Conservation (phyloP, 1,139 yeast genomes). For the Saccharomycopsis hybrid region DNA sequence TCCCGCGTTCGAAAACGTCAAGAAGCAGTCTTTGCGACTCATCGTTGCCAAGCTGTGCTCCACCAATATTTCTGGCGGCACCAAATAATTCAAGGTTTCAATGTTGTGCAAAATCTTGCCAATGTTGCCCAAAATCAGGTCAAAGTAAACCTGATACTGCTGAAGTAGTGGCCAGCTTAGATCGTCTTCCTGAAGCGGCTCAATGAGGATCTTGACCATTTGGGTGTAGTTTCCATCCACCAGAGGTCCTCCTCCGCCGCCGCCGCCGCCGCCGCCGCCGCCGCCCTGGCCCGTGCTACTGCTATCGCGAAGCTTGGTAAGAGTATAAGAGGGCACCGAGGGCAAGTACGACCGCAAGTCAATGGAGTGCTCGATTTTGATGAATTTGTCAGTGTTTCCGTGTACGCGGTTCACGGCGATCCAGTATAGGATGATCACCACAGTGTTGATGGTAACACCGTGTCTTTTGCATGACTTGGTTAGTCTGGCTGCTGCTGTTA, state of each 20-base stretch:
- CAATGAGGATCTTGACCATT: neutral
- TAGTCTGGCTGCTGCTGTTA: neutral
- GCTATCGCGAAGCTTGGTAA: too few species aligned
- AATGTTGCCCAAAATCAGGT: neutral
- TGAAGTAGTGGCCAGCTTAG: neutral
- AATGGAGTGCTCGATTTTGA: neutral
- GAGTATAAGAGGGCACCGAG: too few species aligned
- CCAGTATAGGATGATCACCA: constrained; percentile 3
- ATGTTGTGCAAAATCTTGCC: neutral
- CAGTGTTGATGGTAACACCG: neutral
- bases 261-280: neutral
- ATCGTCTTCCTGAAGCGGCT: neutral
- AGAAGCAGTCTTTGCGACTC: neutral
- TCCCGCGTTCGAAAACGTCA: neutral
- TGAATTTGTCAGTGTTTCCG: neutral
- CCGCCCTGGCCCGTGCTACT: neutral
- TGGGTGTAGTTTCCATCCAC: neutral
- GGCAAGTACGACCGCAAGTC: constrained; percentile 2
- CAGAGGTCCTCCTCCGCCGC: too few species aligned
- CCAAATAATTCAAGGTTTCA: neutral
- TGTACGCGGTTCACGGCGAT: neutral
- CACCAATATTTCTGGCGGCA: neutral
- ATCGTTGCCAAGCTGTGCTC: too few species aligned
- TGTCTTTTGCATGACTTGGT: neutral
- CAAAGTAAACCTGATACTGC: neutral